Evolutionary conservation across 208 protist genomes (phyloP).

Genomic region (Herpetomonas tarakana): DNA sequence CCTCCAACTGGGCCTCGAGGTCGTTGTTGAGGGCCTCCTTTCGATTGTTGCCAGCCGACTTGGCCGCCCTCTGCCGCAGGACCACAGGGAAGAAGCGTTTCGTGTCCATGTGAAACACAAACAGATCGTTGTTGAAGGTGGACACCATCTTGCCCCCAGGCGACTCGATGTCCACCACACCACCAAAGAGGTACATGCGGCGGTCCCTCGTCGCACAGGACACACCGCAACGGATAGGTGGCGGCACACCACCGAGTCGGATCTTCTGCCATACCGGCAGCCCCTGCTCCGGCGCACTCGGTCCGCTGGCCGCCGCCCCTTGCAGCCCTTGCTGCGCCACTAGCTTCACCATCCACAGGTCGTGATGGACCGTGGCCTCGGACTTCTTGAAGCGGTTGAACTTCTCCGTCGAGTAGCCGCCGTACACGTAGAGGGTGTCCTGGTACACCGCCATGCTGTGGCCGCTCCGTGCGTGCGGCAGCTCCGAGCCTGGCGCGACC

Average conservation of each 20-base stretch:
- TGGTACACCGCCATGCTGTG: constrained; percentile 82
- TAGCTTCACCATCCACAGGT: constrained; percentile 79
- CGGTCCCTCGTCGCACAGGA: constrained; percentile 65
- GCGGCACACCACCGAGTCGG: constrained; percentile 77
- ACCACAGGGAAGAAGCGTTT: constrained; percentile 87
- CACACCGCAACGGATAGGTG: constrained; percentile 77
- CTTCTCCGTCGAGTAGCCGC: constrained; percentile 85
- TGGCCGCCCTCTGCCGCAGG: constrained; percentile 36
- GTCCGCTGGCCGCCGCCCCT: not conserved
- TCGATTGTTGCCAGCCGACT: not conserved
- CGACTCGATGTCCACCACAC: constrained; percentile 88
- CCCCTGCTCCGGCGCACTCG: not conserved
- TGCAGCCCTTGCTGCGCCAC: constrained; percentile 8
- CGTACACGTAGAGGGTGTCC: constrained; percentile 87
- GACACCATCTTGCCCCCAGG: constrained; percentile 81
- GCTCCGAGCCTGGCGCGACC: constrained; percentile 35
- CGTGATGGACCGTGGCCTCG: constrained; percentile 86
- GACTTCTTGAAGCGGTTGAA: constrained; percentile 90
- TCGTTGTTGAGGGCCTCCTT: constrained; percentile 29
- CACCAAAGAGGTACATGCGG: constrained; percentile 89
- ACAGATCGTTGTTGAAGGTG: constrained; percentile 90
- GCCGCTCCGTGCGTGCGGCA: constrained; percentile 71
- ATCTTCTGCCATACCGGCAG: constrained; percentile 75
- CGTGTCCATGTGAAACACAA: constrained; percentile 89
- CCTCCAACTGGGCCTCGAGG: constrained; percentile 59